phyloP scores from a whole-genome alignment of 1,139 yeast species.

The Tardiomyces depauwii region DNA sequence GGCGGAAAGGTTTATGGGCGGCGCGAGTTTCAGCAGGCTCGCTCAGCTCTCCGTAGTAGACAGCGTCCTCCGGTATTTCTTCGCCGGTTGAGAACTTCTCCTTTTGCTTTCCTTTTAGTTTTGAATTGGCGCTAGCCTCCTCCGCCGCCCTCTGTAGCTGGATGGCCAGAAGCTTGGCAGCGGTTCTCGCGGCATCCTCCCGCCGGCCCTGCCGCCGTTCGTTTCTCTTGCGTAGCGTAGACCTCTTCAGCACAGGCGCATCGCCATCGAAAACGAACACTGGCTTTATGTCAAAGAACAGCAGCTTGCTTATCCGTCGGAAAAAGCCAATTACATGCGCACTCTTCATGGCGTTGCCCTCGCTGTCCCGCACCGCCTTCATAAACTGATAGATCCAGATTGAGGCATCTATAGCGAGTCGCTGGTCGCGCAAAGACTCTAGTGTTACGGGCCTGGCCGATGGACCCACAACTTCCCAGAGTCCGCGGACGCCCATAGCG shows the following conservation, averaged over 20 bases:
- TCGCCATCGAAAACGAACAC: conserved; percentile 98
- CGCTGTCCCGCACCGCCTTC: conserved; percentile 83
- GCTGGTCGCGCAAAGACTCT: conserved; percentile 65
- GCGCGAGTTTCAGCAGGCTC: conserved; percentile 1
- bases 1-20: conserved; percentile 15
- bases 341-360: conserved; percentile 66
- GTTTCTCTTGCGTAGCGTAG: conserved; percentile 59
- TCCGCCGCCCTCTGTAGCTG: conserved; percentile 57
- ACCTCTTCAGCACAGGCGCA: conserved; percentile 74
- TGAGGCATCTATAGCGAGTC: conserved; percentile 93
- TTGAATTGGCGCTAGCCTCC: conserved; percentile 4
- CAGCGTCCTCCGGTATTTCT: conserved; percentile 11
- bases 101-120: conserved; percentile 6
- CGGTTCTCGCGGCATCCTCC: conserved; percentile 62
- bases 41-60: conserved; percentile 19
- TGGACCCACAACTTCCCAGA: conserved; percentile 90
- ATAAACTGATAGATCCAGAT: conserved; percentile 97
- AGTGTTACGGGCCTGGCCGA: conserved; percentile 83
- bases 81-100: conserved; percentile 7
- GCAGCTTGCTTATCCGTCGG: conserved; percentile 79
- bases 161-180: conserved; percentile 67
- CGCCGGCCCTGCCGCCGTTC: conserved; percentile 66
- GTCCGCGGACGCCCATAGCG: conserved; percentile 86
- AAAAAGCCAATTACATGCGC: conserved; percentile 93
- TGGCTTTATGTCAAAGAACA: conserved; percentile 83